These are phyloP conservation scores for Adansonia grandidieri DNA, from an alignment of 441 rosid genomes.

Conservation along the genomic window DNA sequence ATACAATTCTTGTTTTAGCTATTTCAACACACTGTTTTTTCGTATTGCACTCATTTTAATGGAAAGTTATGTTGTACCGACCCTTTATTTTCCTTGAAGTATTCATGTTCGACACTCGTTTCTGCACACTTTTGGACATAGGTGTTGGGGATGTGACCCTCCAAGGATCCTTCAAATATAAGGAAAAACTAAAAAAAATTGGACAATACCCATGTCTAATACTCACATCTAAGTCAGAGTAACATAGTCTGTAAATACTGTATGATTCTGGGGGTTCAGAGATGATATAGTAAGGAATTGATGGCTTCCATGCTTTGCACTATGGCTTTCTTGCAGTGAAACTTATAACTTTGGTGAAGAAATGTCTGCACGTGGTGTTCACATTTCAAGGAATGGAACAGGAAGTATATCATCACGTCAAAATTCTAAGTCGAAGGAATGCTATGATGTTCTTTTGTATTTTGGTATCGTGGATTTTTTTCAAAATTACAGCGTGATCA, in stretches of 20 bases:
- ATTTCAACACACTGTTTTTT: not conserved
- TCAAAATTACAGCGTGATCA: slow-evolving; percentile 48
- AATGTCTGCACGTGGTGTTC: slow-evolving; percentile 50
- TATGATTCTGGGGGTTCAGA: not conserved
- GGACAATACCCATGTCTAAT: no score
- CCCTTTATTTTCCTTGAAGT: no score
- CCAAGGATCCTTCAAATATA: no score
- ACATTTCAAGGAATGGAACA: slow-evolving; percentile 25
- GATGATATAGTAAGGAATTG: not conserved
- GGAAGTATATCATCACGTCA: not conserved
- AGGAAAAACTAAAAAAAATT: no score
- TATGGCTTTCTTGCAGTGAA: slow-evolving; percentile 29
- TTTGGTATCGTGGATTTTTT: slow-evolving; percentile 53
- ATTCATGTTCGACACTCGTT: no score
- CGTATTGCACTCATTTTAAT: not conserved
- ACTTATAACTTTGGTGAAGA: slow-evolving; percentile 38
- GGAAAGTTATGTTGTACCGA: no score
- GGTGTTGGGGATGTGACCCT: no score
- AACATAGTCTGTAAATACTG: not conserved
- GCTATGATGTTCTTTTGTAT: slow-evolving; percentile 45
- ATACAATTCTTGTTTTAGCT: no score
- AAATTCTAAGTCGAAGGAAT: slow-evolving; percentile 22
- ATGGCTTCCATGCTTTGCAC: not conserved
- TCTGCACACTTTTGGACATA: no score
- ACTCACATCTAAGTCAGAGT: no score